Conservation (phyloP, 2,329 filamentous ascomycete genomes). For the Talaromyces amestolkiae region DNA sequence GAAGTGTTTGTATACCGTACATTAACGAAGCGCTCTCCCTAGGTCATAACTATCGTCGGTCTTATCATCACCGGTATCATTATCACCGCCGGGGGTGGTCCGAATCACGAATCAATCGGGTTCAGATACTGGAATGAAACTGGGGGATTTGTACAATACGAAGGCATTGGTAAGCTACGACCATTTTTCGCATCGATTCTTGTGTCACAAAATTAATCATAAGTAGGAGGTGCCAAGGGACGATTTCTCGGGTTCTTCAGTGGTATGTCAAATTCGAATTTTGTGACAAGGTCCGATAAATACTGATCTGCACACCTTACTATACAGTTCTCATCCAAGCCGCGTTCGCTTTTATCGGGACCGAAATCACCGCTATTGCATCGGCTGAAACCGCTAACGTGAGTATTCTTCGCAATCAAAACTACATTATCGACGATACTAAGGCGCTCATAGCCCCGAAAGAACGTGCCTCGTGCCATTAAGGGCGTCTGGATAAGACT, state of each 20-base stretch:
- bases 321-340: conserved; percentile 22
- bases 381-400: conserved; percentile 23
- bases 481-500: conserved; percentile 24
- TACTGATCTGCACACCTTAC: neutral
- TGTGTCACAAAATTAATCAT: neutral
- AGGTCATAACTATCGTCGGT: conserved; percentile 51
- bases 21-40: neutral
- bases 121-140: conserved; percentile 53
- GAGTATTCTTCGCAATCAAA: neutral
- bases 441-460: conserved; percentile 18
- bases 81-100: conserved; percentile 55
- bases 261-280: neutral
- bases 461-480: conserved; percentile 22
- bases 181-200: neutral
- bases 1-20: neutral
- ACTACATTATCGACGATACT: neutral
- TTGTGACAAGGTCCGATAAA: neutral
- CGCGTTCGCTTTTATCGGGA: conserved; percentile 25
- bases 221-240: conserved; percentile 21
- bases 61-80: conserved; percentile 54
- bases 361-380: conserved; percentile 24
- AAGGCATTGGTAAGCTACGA: conserved; percentile 27
- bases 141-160: conserved; percentile 49
- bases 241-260: conserved; percentile 24
- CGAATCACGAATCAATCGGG: conserved; percentile 47